Conservation (phyloP, 2,329 filamentous ascomycete genomes). For the Ascomycota sp. region DNA sequence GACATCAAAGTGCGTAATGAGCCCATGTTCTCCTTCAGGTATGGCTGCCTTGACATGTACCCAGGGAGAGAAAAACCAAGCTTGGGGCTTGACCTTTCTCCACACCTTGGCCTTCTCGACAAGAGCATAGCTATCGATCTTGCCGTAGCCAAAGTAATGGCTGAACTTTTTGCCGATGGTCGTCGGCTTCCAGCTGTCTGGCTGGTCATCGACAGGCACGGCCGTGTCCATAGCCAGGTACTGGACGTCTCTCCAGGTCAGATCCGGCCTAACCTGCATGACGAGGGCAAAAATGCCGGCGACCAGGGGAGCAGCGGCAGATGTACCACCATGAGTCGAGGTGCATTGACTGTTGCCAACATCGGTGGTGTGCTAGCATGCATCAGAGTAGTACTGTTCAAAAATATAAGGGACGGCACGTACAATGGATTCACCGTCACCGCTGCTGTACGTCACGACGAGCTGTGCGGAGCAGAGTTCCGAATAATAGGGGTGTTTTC, state of each 20-base stretch:
- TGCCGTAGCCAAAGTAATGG: conserved; percentile 90
- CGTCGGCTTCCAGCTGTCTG: conserved; percentile 63
- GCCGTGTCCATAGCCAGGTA: conserved; percentile 76
- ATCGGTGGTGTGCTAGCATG: conserved; percentile 63
- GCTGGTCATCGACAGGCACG: conserved; percentile 50
- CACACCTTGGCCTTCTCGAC: conserved; percentile 74
- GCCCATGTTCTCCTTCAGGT: conserved; percentile 63
- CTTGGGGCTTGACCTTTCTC: conserved; percentile 80
- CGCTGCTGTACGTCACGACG: conserved; percentile 92
- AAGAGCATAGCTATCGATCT: conserved; percentile 71
- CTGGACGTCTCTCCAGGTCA: conserved; percentile 88
- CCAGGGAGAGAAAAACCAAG: conserved; percentile 90
- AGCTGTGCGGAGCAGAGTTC: conserved; percentile 90
- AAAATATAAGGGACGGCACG: conserved; percentile 9
- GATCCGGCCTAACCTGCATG: conserved; percentile 63
- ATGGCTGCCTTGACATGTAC: conserved; percentile 71
- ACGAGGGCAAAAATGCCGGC: conserved; percentile 84
- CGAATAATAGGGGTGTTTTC: conserved; percentile 85
- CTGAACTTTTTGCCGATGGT: conserved; percentile 71
- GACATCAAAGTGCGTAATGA: conserved; percentile 64
- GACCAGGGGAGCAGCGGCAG: conserved; percentile 79
- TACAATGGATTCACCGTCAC: conserved; percentile 64
- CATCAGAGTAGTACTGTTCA: conserved; percentile 1
- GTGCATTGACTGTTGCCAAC: conserved; percentile 70
- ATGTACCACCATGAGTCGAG: conserved; percentile 75